Evolutionary conservation across 2,329 filamentous ascomycete species (phyloP).

Genomic region (Aquanectria penicillioides): DNA sequence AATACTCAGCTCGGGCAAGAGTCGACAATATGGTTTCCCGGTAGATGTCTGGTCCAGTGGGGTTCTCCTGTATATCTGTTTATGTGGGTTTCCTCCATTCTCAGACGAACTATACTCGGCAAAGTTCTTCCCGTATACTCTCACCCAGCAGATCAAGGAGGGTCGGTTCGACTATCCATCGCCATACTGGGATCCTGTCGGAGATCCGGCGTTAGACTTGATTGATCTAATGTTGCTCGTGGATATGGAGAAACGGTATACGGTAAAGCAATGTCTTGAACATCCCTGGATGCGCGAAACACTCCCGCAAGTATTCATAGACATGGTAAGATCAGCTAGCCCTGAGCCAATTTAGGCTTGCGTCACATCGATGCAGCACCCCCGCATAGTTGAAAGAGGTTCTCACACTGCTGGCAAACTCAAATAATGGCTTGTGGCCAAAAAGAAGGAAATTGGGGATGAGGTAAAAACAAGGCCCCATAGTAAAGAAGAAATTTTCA

Average conservation of each 20-base stretch:
- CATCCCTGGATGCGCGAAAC: conserved; percentile 8
- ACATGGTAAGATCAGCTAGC: too few species aligned
- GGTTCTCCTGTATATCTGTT: conserved; percentile 87
- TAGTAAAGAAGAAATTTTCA: too few species aligned
- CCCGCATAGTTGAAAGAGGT: too few species aligned
- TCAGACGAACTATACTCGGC: conserved; percentile 85
- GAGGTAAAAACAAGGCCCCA: too few species aligned
- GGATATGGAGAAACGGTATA: not conserved
- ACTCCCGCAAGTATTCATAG: too few species aligned
- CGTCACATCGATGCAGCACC: too few species aligned
- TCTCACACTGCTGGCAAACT: too few species aligned
- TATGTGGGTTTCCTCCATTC: conserved; percentile 86
- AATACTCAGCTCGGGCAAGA: conserved; percentile 74
- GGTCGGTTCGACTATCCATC: conserved; percentile 8
- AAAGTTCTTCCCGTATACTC: conserved; percentile 79
- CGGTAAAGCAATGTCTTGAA: not conserved
- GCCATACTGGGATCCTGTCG: not conserved
- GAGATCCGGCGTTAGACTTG: conserved; percentile 1
- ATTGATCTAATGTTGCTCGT: not conserved
- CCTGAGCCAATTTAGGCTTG: too few species aligned
- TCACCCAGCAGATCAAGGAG: conserved; percentile 47
- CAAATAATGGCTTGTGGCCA: too few species aligned
- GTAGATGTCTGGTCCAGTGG: conserved; percentile 88
- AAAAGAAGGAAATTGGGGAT: too few species aligned
- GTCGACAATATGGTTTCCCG: conserved; percentile 79